Evolutionary conservation across 2,329 filamentous ascomycete species (phyloP), one percentile per base, ranked within the genome.

Genomic region (Trichophyton rubrum): DNA sequence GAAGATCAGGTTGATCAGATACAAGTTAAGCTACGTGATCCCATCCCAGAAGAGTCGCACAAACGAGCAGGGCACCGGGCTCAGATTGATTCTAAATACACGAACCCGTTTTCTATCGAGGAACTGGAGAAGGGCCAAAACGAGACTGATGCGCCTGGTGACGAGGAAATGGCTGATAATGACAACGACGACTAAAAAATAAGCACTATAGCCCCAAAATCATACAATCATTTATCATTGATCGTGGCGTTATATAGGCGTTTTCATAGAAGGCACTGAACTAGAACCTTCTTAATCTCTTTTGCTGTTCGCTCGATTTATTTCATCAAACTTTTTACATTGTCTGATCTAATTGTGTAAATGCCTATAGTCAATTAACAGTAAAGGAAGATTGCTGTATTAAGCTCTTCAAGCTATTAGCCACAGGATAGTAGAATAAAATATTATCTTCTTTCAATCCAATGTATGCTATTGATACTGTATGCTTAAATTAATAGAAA

Each of bases 1-100:
- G 76, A 80, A 68, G 77, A 80, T 47, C 75, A 78, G 64, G 73
- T 81, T 9, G 79, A 83, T 66, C 75, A 78, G 62, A 74, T 84
- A 47, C 78, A 82, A 64, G 71, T 82, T 4, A 71, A 72, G 11
- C 75, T 81, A 6, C 74, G 77, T 58, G 79, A 82, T 59, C 77
- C 80, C 0, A 74, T 77, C 49, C 77, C 77, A 57, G 73, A 72
- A 1, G 79, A 82, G 65, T 66, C 70, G n/a, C 77, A 76, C 64
- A 77, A 76, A 66, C 73, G 81, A 45, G 69, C 73, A 33, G 67
- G 71, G 35, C 73, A 77, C 60, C 71, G 75, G 56, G 75, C 74
- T 43, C 73, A 74, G 61, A 75, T 78, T 59, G 79, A 82, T 62
- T 71, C 72, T 0, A 71, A 71, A 55, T 78, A 76, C 60, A 71